phyloP scores from a whole-genome alignment of 176 grass and related monocot genomes.

The Zea luxurians region DNA sequence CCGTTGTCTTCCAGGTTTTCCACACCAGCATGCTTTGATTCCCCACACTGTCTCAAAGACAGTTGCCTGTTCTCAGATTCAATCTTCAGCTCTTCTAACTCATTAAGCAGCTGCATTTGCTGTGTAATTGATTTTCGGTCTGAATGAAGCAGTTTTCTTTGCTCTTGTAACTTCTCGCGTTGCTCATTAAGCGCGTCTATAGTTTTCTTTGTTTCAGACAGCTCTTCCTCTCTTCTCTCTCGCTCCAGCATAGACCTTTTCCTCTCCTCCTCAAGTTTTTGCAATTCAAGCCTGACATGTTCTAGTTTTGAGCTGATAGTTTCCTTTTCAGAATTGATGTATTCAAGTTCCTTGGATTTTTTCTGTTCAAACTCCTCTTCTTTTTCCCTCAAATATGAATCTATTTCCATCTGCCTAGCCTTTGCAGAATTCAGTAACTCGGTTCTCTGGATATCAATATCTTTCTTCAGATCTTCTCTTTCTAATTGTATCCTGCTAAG shows the following conservation, averaged over 20 bases:
- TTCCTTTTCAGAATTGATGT: conserved; percentile 80
- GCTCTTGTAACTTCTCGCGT: conserved; percentile 89
- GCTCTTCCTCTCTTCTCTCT: conserved; percentile 71
- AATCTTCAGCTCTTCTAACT: conserved; percentile 61
- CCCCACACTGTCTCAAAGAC: conserved; percentile 34
- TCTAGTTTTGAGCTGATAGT: conserved; percentile 54
- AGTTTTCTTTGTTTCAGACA: conserved; percentile 66
- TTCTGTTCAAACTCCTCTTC: conserved; percentile 69
- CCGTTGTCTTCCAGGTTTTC: conserved; percentile 30
- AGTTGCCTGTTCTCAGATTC: conserved; percentile 76
- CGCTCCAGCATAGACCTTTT: conserved; percentile 63
- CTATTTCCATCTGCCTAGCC: conserved; percentile 67
- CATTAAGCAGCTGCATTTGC: conserved; percentile 74
- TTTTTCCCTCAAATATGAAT: conserved; percentile 68
- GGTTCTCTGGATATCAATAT: conserved; percentile 69
- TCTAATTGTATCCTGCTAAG: conserved; percentile 70
- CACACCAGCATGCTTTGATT: conserved; percentile 41
- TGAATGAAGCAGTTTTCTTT: conserved; percentile 76
- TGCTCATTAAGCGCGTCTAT: conserved; percentile 67
- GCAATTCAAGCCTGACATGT: conserved; percentile 62
- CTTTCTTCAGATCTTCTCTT: conserved; percentile 71
- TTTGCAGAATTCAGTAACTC: conserved; percentile 72
- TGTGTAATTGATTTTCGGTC: conserved; percentile 78
- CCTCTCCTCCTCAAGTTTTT: conserved; percentile 88
- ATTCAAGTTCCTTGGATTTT: conserved; percentile 61